Evolutionary conservation across 176 grass and related monocot species (phyloP).

Genomic region (Ensete ventricosum): DNA sequence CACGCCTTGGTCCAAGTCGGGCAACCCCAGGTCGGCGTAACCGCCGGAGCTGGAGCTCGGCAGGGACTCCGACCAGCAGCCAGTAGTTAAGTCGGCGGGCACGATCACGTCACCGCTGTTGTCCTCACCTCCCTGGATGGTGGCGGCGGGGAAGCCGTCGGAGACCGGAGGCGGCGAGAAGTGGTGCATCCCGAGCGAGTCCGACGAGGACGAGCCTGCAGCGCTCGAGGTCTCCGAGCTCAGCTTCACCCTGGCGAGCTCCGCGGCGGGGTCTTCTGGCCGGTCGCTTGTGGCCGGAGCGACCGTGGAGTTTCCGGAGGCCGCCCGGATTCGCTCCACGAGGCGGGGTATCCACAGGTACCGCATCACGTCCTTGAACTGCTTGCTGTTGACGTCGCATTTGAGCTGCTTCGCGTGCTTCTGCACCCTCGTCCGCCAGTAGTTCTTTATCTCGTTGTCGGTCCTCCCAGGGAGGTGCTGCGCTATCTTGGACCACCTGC

Average conservation of each 20-base stretch:
- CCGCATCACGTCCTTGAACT: slow-evolving; percentile 7
- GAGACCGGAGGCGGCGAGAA: neutral
- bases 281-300: neutral
- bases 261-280: neutral
- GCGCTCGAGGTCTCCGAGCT: neutral
- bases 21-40: neutral
- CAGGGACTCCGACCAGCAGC: neutral
- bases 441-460: slow-evolving; percentile 14
- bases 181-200: neutral
- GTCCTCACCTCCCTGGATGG: neutral
- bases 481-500: slow-evolving; percentile 7
- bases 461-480: slow-evolving; percentile 6
- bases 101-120: too few species aligned
- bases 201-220: neutral
- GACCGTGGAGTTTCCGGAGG: neutral
- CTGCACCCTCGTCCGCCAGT: slow-evolving; percentile 15
- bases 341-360: slow-evolving; percentile 12
- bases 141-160: neutral
- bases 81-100: too few species aligned
- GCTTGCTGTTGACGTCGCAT: slow-evolving; percentile 17
- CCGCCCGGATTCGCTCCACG: slow-evolving; percentile 2
- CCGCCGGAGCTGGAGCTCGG: neutral
- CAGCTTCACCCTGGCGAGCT: neutral
- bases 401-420: slow-evolving; percentile 16
- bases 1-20: neutral